phyloP scores from a whole-genome alignment of 192 early-diverging fungal genomes.

The Podila epicladia region DNA sequence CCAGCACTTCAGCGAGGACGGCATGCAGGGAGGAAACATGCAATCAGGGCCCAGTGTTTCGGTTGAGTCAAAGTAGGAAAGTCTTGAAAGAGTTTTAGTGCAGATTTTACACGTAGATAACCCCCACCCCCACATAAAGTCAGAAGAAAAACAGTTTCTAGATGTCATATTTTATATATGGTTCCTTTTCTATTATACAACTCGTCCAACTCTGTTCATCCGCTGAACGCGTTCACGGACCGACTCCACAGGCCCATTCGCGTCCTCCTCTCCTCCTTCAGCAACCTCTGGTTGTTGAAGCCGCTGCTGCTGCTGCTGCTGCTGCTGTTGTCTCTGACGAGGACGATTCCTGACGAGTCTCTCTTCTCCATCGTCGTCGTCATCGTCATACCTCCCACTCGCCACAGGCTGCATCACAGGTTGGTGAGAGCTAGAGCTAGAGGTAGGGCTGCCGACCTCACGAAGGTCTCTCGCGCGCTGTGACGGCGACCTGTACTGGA shows the following conservation, averaged over 20 bases:
- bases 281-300: not conserved
- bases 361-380: conserved; percentile 46
- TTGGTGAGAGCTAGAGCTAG: not conserved
- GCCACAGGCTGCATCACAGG: not conserved
- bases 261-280: not conserved
- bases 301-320: not conserved
- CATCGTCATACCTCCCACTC: conserved; percentile 6
- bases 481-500: conserved; percentile 27
- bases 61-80: conserved; percentile 30
- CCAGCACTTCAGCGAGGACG: conserved; percentile 88
- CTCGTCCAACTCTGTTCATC: conserved; percentile 42
- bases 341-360: conserved; percentile 26
- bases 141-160: too few species aligned
- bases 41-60: conserved; percentile 19
- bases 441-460: not conserved
- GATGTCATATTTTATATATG: too few species aligned
- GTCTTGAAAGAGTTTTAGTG: not conserved
- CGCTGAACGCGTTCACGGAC: conserved; percentile 37
- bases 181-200: not conserved
- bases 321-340: not conserved
- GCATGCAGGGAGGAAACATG: conserved; percentile 63
- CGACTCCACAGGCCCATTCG: conserved; percentile 16
- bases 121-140: too few species aligned
- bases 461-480: conserved; percentile 12
- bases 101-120: too few species aligned